Evolutionary conservation across 805 yeast genomes (phyloP).

Genomic region (Candida piceae): DNA sequence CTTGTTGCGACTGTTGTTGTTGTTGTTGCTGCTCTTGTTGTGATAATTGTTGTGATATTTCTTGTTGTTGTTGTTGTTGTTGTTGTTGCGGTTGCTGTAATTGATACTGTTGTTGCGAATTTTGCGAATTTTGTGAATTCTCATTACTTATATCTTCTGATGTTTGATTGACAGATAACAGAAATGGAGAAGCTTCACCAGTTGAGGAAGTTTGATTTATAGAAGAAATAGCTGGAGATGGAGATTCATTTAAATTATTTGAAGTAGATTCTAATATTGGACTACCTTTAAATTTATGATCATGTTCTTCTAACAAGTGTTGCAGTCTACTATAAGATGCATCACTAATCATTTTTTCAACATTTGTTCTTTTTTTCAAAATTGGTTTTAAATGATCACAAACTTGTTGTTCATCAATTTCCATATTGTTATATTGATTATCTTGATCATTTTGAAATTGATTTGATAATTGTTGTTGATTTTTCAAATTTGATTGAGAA

Average conservation of each 20-base stretch:
- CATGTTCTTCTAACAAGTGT: constrained; percentile 26
- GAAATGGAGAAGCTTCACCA: constrained; percentile 15
- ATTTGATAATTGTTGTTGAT: neutral
- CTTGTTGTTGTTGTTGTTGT: too few species aligned
- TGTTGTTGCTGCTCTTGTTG: constrained; percentile 1
- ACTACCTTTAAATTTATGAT: constrained; percentile 26
- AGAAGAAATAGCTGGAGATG: constrained; percentile 15
- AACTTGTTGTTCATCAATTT: constrained; percentile 8
- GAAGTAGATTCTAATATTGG: constrained; percentile 30
- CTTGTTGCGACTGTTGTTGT: constrained; percentile 2
- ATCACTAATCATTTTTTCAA: constrained; percentile 72
- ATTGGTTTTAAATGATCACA: constrained; percentile 65
- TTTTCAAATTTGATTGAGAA: constrained; percentile 1
- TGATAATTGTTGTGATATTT: neutral
- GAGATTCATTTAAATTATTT: constrained; percentile 13
- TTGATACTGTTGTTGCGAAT: constrained; percentile 3
- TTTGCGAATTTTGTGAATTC: constrained; percentile 1
- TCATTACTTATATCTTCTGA: constrained; percentile 6
- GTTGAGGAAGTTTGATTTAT: constrained; percentile 5
- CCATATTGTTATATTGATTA: neutral
- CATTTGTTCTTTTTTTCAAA: constrained; percentile 77
- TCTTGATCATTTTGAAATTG: neutral
- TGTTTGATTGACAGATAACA: constrained; percentile 17
- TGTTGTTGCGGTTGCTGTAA: neutral
- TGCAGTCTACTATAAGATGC: constrained; percentile 33